Evolutionary conservation across 2,329 filamentous ascomycete genomes (phyloP).

Genomic region (Pseudopithomyces maydicus): DNA sequence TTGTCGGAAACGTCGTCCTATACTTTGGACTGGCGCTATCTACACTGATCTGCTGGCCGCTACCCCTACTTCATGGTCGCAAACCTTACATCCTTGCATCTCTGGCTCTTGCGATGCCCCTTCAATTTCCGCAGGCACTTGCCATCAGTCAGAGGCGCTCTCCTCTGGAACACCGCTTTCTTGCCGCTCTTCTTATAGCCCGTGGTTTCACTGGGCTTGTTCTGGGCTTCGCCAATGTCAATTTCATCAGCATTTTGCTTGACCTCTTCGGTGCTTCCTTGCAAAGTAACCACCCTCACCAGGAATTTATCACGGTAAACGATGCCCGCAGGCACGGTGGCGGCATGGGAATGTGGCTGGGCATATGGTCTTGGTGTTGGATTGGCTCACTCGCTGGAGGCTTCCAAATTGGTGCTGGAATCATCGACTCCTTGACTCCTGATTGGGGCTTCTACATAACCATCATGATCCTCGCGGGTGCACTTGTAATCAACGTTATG

Average conservation of each 20-base stretch:
- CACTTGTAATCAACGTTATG: constrained; percentile 71
- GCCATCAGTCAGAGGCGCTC: constrained; percentile 63
- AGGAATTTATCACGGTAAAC: constrained; percentile 69
- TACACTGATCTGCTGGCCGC: constrained; percentile 73
- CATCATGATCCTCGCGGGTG: constrained; percentile 68
- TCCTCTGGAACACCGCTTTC: constrained; percentile 61
- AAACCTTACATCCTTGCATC: constrained; percentile 77
- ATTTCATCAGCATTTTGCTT: constrained; percentile 71
- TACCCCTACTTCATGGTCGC: constrained; percentile 75
- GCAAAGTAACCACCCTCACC: constrained; percentile 73
- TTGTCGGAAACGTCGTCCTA: constrained; percentile 75
- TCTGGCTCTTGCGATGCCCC: constrained; percentile 70
- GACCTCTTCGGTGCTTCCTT: constrained; percentile 79
- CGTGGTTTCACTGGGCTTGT: constrained; percentile 69
- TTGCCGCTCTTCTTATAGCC: constrained; percentile 65
- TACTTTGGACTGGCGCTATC: constrained; percentile 74
- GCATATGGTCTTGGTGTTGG: constrained; percentile 70
- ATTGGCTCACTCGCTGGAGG: constrained; percentile 73
- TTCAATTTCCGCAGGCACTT: constrained; percentile 77
- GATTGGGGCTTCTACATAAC: constrained; percentile 79
- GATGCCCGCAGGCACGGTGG: constrained; percentile 77
- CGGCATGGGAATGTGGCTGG: constrained; percentile 77
- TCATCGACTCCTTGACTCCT: constrained; percentile 68
- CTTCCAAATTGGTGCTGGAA: constrained; percentile 71
- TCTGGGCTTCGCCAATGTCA: constrained; percentile 78